These are phyloP conservation scores for Aspergillus terreus DNA, from an alignment of 2,329 filamentous ascomycete genomes.

Conservation along the genomic window DNA sequence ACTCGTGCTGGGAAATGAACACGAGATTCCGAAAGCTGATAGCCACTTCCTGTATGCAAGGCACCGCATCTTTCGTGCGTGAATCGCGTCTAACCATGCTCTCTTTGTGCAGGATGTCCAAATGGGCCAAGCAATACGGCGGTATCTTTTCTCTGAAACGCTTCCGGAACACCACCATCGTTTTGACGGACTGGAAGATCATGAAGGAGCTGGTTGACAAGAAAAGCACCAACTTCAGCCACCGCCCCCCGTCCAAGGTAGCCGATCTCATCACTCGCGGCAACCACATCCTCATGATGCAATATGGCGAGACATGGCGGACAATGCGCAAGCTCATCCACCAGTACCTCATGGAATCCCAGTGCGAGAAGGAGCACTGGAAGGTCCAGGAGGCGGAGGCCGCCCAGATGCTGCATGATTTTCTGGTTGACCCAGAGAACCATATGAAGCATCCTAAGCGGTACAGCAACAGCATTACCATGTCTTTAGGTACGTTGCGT, in stretches of 20 bases:
- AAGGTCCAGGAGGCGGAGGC: slow-evolving; percentile 47
- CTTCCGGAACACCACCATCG: slow-evolving; percentile 37
- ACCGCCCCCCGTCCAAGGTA: slow-evolving; percentile 43
- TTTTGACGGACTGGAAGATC: slow-evolving; percentile 39
- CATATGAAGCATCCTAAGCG: slow-evolving; percentile 48
- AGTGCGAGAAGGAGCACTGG: no score
- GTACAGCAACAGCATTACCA: slow-evolving; percentile 49
- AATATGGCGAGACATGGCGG: slow-evolving; percentile 46
- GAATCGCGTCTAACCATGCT: background rate
- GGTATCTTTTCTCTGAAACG: slow-evolving; percentile 43
- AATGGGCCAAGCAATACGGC: slow-evolving; percentile 46
- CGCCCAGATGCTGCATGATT: slow-evolving; percentile 46
- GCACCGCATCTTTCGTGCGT: background rate
- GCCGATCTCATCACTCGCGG: slow-evolving; percentile 43
- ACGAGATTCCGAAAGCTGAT: background rate
- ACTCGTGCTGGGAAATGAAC: background rate
- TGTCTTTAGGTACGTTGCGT: slow-evolving; percentile 31
- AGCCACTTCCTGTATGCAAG: background rate
- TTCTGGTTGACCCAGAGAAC: slow-evolving; percentile 37
- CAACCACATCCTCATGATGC: slow-evolving; percentile 47
- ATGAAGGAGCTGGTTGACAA: slow-evolving; percentile 47
- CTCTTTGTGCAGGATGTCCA: slow-evolving; percentile 32
- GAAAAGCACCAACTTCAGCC: slow-evolving; percentile 42
- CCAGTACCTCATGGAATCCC: slow-evolving; percentile 42
- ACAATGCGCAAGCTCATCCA: slow-evolving; percentile 46